Evolutionary conservation across 331 rosid species (phyloP), one percentile per base, ranked within the genome.

Genomic region (Quercus lobata): DNA sequence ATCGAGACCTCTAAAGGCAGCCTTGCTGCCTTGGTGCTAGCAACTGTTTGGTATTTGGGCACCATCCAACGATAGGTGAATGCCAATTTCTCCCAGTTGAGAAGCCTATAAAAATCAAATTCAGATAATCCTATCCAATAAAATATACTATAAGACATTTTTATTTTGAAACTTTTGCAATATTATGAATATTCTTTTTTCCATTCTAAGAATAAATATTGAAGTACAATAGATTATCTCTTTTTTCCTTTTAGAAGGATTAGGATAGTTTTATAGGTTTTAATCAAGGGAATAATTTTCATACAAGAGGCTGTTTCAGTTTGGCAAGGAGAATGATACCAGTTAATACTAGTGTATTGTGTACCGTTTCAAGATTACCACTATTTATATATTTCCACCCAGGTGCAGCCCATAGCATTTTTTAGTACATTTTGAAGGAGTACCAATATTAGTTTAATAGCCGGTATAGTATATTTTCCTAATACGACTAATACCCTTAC

Each of bases 21-120:
- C 80, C 27, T 29, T 14, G 76, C 57, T 57, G 80, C 80, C 27
- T 29, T 14, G 71, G 34, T 24, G 78, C 87, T 85, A 12, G 81
- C 92, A 49, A 76, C 46, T 4, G 89, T 82, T 44, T 79, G 79
- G 25, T 86, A 84, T 44, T 81, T 70, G 27, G 93, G 89, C 66
- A 81, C 32, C 25, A 83, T 60, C 97, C 93, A 92, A 10, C 74
- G 73, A 35, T n/a, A n/a, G n/a, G n/a, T n/a, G n/a, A n/a, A 92
- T 79, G 69, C 96, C 96, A 79, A 92, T 86, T 56, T 86, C 77
- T 25, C 96, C 96, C 83, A 85, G 89, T 70, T 92, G 96, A 57
- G 82, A 76, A 29, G 60, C 53, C 96, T 90, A 74, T 4, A 49
- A 77, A 7, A 17, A 34, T 32, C 41, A 32, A 24, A 66, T 34